Conservation (phyloP, 2,329 filamentous ascomycete genomes). For the Sporothrix curviconia region DNA sequence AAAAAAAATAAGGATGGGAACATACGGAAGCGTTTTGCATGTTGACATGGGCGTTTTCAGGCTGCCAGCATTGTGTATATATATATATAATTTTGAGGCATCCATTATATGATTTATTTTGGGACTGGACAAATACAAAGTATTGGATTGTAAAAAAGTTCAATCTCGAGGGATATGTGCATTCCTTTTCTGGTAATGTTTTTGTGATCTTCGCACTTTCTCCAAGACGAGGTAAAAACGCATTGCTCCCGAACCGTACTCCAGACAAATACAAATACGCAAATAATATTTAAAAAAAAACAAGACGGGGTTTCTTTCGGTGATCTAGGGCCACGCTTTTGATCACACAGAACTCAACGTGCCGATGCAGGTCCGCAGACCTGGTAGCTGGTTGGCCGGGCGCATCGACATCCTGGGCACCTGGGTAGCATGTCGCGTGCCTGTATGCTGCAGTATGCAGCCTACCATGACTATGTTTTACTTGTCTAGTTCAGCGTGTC, state of each 20-base stretch:
- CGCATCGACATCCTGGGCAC: too few species aligned
- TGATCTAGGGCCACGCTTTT: too few species aligned
- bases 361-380: too few species aligned
- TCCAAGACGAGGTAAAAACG: not conserved
- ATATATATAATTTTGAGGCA: not conserved
- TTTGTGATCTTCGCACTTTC: too few species aligned
- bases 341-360: too few species aligned
- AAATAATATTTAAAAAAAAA: not conserved
- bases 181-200: not conserved
- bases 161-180: not conserved
- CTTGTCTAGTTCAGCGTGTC: too few species aligned
- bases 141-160: not conserved
- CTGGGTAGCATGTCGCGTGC: too few species aligned
- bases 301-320: too few species aligned
- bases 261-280: not conserved
- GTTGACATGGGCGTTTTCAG: not conserved
- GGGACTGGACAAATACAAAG: not conserved
- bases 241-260: not conserved
- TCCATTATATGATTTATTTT: conserved; percentile 5
- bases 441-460: too few species aligned
- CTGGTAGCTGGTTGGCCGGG: too few species aligned
- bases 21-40: not conserved
- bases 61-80: not conserved
- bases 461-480: too few species aligned
- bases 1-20: conserved; percentile 1